Evolutionary conservation across 2,329 filamentous ascomycete genomes (phyloP), one percentile per base, ranked within the genome.

Genomic region (Diaporthe vaccinii): DNA sequence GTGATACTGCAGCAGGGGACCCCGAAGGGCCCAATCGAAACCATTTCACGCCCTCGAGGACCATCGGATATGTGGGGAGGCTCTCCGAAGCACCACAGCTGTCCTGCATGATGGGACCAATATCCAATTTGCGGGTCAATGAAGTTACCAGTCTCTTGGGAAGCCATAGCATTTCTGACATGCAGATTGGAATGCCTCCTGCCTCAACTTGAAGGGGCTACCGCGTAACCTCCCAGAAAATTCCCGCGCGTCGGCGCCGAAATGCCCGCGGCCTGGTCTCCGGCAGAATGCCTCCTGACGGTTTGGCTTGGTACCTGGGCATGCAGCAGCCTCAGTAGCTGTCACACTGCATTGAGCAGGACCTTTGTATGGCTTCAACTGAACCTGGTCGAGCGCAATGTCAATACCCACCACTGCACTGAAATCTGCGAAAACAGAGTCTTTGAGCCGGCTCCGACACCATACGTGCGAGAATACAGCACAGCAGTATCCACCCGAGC

Each of bases 261-360:
- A 31, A 22, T 31, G 39, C 39, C 36, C 17, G 17, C 20, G 7
- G 25, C 59, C 59, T 46, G 14, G 59, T 22, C 41, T 14, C 39
- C n/a, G 59, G 39, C 17, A 65, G 59, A 65, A 46, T 46, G 15
- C 39, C 39, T 46, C 15, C 17, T 17, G 22, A 31, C 25, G 39
- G 39, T 31, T 46, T 46, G 59, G 39, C 62, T n/a, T 36, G 22
- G 12, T 25, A 20, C 58, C 28, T 41, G 58, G n/a, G 58, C 36
- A 51, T 68, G 44, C 62, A 68, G 44, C 62, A 51, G 39, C 39
- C 36, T 3, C 44, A 51, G 25, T 25, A 46, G 44, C n/a, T 68
- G 62, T 68, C 62, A 68, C 62, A 36, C 62, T 68, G 44, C 62
- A 68, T 68, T 34, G 44, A 68, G 62, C 62, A 44, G 44, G 25